Base-by-base conservation (phyloP, 2,329 filamentous ascomycete species). In the Clarireedia hainanense region DNA sequence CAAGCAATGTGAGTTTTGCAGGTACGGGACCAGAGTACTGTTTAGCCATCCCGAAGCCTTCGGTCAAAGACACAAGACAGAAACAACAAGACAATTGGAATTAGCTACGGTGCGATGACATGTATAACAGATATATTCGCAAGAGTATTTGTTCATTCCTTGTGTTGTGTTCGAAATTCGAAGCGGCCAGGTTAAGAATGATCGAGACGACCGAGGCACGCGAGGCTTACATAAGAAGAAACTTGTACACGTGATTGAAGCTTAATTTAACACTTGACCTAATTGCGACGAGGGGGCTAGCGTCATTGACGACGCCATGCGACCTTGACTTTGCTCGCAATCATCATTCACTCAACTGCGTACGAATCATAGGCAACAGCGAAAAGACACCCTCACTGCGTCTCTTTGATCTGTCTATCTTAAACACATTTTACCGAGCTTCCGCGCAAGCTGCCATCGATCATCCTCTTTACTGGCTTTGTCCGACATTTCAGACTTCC, bases 21-120 rank as follows among this genome's bases (percentile, higher is more conserved):
- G 68, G 61, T 45, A 65, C 20, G 15, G 67, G 67, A 9, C 65
- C 66, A 56, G 65, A 65, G 43, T 63, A 62, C 36, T 61, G 39
- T 27, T 60, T 60, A 36, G 61, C 58, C 61, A 55, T 57, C 26
- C 15, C 17, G 30, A 9, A 5, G 20, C 15, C 17, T 27, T 49
- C 6, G 14, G 6, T 23, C 5, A 34, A 12, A 17, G 14, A 5
- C 5, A 17, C 10, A 54, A 27, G 40, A 34, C 27, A 12, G 7
- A 30, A 26, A 43, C 4, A 12, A 43, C 7, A 17, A 43, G 12
- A 9, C 40, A 10, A 17, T 4, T 34, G 10, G 30, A 34, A 34
- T 34, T 34, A 34, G 30, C 30, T 9, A 34, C 10, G 30, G 9
- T 9, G 10, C 9, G 30, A 4, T 10, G 30, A 34, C 30, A 9